Percentiles rank a stretch among this genome's conserved stretches.
Evolutionary conservation across 345 rosid species (phyloP).

Genomic region (Xanthoceras sorbifolium): DNA sequence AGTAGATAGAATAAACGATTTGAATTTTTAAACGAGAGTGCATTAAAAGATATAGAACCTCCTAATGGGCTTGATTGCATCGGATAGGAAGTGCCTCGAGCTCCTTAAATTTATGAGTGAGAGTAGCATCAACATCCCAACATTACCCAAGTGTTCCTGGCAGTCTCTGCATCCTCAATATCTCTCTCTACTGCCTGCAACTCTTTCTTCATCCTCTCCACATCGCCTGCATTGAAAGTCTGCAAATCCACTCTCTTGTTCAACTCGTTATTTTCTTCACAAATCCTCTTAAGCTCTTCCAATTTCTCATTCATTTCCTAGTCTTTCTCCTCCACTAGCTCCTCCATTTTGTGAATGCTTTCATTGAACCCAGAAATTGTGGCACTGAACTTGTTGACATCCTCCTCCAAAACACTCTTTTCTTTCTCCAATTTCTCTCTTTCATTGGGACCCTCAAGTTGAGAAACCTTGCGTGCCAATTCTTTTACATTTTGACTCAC

Average conservation of each 20-base stretch:
- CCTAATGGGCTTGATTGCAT: constrained; percentile 69
- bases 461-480: constrained; percentile 43
- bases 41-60: constrained; percentile 38
- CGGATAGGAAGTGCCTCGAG: constrained; percentile 65
- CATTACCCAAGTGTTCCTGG: constrained; percentile 73
- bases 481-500: constrained; percentile 40
- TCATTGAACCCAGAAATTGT: constrained; percentile 50
- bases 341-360: constrained; percentile 45
- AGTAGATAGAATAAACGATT: too few relatives aligned
- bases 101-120: constrained; percentile 59
- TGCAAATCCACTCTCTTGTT: constrained; percentile 70
- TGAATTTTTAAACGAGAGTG: neutral
- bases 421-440: constrained; percentile 59
- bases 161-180: constrained; percentile 57
- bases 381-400: constrained; percentile 62
- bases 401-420: constrained; percentile 60
- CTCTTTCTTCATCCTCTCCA: constrained; percentile 95
- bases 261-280: constrained; percentile 72
- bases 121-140: constrained; percentile 65
- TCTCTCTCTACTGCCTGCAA: constrained; percentile 84
- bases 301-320: constrained; percentile 52
- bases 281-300: constrained; percentile 57
- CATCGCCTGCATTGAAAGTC: constrained; percentile 69
- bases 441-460: constrained; percentile 57
- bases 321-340: constrained; percentile 58